phyloP scores from a whole-genome alignment of 768 basidiomycete genomes.

The Serendipita sp. region DNA sequence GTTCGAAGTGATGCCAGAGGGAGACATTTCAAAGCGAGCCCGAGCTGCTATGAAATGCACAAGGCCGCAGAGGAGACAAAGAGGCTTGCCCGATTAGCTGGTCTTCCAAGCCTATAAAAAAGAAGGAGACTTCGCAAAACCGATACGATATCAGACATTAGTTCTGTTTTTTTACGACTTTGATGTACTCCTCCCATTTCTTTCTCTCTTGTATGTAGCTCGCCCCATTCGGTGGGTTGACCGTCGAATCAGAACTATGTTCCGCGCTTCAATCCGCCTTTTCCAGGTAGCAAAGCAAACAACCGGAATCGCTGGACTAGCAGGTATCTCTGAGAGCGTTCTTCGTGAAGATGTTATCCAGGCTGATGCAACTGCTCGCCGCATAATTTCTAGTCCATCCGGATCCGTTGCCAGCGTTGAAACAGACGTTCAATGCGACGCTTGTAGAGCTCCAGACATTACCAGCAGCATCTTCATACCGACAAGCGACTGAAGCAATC shows the following conservation, averaged over 20 bases:
- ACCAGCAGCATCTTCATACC: background rate
- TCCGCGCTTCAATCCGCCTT: background rate
- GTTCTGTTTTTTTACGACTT: background rate
- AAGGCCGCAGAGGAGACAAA: background rate
- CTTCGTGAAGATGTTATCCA: background rate
- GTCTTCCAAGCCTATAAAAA: background rate
- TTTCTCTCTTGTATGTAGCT: background rate
- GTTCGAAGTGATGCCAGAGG: background rate
- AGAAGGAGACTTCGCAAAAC: background rate
- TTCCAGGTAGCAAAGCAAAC: conserved; percentile 2
- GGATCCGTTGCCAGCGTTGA: background rate
- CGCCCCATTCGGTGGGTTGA: background rate
- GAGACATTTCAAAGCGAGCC: background rate
- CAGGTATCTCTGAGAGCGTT: background rate
- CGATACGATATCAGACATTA: background rate
- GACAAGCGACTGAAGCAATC: background rate
- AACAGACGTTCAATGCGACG: background rate
- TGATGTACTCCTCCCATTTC: background rate
- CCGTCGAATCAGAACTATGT: background rate
- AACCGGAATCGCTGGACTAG: conserved; percentile 3
- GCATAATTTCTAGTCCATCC: background rate
- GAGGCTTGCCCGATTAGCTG: background rate
- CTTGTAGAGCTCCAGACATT: background rate
- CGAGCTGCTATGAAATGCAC: background rate
- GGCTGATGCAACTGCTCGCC: background rate